These are phyloP conservation scores for Kockovaella imperatae DNA, from an alignment of 768 basidiomycete genomes.

Conservation along the genomic window DNA sequence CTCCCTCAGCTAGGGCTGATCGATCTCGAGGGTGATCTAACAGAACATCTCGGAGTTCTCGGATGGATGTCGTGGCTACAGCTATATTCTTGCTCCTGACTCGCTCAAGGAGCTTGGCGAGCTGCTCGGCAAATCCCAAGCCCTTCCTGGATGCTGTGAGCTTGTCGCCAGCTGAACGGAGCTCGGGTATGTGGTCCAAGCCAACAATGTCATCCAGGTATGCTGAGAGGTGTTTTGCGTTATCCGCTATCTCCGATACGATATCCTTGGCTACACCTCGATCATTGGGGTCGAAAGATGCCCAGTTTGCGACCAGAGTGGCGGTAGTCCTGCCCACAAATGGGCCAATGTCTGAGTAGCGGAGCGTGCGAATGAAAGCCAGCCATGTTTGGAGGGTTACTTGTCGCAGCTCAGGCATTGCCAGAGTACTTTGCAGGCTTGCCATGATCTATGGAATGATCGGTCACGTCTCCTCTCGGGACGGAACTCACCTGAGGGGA, in stretches of 20 bases:
- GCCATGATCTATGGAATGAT: constrained; percentile 70
- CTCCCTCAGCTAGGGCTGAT: constrained; percentile 64
- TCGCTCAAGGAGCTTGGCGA: constrained; percentile 66
- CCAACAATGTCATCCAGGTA: constrained; percentile 74
- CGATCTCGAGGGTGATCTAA: constrained; percentile 50
- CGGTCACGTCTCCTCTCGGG: background rate
- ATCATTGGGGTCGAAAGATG: constrained; percentile 52
- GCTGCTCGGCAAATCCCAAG: constrained; percentile 53
- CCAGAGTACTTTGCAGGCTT: constrained; percentile 81
- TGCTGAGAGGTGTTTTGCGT: constrained; percentile 52
- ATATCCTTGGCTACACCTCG: constrained; percentile 55
- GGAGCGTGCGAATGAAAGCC: constrained; percentile 62
- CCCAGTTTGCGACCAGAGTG: constrained; percentile 71
- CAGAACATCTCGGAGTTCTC: constrained; percentile 67
- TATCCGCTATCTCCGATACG: constrained; percentile 61
- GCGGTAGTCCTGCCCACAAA: constrained; percentile 83
- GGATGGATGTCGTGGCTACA: constrained; percentile 63
- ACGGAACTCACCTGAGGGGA: constrained; percentile 67
- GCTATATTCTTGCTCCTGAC: constrained; percentile 69
- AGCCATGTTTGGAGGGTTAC: constrained; percentile 74
- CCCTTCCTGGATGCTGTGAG: constrained; percentile 46
- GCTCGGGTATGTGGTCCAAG: constrained; percentile 62
- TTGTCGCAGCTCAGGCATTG: constrained; percentile 63
- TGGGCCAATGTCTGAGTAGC: constrained; percentile 64
- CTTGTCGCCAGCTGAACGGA: constrained; percentile 28